These are phyloP conservation scores for Candida mesenterica DNA, from an alignment of 1,139 yeast genomes.

Conservation along the genomic window DNA sequence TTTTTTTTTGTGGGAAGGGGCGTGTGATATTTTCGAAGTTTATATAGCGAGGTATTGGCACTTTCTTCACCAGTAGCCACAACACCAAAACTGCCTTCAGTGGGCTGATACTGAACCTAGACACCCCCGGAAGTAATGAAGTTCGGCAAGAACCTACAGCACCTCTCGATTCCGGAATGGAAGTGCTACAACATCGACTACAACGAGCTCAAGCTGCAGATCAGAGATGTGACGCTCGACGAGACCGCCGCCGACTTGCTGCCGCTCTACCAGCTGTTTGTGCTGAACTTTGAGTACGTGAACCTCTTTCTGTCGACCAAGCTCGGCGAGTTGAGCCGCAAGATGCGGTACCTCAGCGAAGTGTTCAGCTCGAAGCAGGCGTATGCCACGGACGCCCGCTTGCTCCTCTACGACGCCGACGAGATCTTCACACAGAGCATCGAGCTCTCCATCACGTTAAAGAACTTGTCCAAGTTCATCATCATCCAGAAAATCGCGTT, in stretches of 20 bases:
- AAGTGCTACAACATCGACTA: constrained; percentile 78
- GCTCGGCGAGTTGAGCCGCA: constrained; percentile 54
- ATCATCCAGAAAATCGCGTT: constrained; percentile 80
- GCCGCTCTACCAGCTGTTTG: constrained; percentile 31
- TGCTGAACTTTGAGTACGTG: constrained; percentile 51
- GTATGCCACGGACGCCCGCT: constrained; percentile 17
- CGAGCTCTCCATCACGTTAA: constrained; percentile 58
- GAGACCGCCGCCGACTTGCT: constrained; percentile 15
- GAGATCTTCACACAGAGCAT: constrained; percentile 38
- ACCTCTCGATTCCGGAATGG: constrained; percentile 88
- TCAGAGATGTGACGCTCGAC: constrained; percentile 46
- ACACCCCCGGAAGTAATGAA: constrained; percentile 75
- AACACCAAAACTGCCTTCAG: too few species aligned
- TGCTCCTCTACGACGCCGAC: constrained; percentile 18
- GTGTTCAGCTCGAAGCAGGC: constrained; percentile 1
- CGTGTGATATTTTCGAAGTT: too few species aligned
- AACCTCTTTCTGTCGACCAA: constrained; percentile 65
- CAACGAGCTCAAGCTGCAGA: constrained; percentile 65
- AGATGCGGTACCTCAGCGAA: constrained; percentile 23
- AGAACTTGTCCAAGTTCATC: constrained; percentile 70
- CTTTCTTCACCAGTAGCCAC: too few species aligned
- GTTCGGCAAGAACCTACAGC: constrained; percentile 74
- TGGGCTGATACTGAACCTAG: too few species aligned
- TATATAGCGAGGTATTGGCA: too few species aligned
- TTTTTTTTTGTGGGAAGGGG: too few species aligned